Percentiles rank a stretch among this genome's conserved stretches.
phyloP scores from a whole-genome alignment of 1,139 yeast species.

The Nematodospora anomalae region DNA sequence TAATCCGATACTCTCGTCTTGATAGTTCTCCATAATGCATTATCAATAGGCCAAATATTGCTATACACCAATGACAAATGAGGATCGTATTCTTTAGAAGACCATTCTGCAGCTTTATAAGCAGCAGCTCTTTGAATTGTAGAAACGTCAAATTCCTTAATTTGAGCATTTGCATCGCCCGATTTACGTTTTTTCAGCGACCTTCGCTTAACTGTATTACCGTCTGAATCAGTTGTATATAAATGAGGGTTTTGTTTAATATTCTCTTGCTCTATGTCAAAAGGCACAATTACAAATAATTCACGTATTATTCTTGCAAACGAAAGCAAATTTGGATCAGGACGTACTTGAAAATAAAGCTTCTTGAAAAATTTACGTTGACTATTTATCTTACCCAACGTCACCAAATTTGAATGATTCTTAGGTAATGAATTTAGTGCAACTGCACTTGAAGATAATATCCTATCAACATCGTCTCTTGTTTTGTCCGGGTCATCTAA shows the following conservation, averaged over 20 bases:
- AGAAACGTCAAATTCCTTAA: constrained; percentile 27
- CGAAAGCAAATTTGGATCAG: constrained; percentile 58
- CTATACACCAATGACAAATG: constrained; percentile 76
- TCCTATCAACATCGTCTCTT: constrained; percentile 56
- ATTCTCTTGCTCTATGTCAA: constrained; percentile 37
- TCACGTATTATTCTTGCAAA: constrained; percentile 73
- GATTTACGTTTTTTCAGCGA: constrained; percentile 22
- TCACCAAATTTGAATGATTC: constrained; percentile 37
- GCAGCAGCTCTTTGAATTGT: constrained; percentile 32
- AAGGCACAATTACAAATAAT: constrained; percentile 54
- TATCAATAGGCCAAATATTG: constrained; percentile 64
- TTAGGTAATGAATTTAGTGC: constrained; percentile 55
- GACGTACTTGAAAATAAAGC: constrained; percentile 56
- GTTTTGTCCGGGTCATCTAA: constrained; percentile 36
- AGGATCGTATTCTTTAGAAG: constrained; percentile 59
- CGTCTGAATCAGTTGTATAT: constrained; percentile 37
- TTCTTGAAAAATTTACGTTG: constrained; percentile 59
- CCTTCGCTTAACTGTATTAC: constrained; percentile 28
- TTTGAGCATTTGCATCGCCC: constrained; percentile 9
- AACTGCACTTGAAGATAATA: constrained; percentile 64
- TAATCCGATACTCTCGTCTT: constrained; percentile 70
- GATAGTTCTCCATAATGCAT: constrained; percentile 66
- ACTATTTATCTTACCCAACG: constrained; percentile 38
- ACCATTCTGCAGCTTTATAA: constrained; percentile 54
- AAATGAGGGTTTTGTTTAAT: constrained; percentile 40